These are phyloP conservation scores for Podospora conica DNA, from an alignment of 495 filamentous ascomycete species.

Conservation along the genomic window DNA sequence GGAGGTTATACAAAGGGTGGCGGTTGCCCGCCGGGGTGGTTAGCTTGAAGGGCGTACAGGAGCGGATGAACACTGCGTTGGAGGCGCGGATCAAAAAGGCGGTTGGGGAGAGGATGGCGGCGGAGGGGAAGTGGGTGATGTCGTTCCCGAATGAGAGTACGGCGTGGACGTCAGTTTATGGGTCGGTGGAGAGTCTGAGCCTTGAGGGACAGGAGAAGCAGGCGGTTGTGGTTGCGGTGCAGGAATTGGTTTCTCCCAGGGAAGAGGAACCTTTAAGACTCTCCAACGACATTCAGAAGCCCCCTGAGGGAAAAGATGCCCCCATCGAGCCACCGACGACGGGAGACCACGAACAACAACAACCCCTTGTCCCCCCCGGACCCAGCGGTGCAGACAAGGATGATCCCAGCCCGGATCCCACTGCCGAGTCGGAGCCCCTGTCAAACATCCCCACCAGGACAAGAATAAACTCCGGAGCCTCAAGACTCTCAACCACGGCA, in stretches of 20 bases:
- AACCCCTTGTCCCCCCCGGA: background rate
- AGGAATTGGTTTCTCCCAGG: background rate
- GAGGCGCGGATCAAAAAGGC: conserved; percentile 1
- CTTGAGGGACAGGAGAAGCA: background rate
- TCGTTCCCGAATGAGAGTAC: conserved; percentile 15
- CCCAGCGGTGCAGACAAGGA: background rate
- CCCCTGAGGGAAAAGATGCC: background rate
- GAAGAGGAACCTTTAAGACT: too few relatives aligned
- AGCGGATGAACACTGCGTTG: conserved; percentile 9
- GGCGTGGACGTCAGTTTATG: conserved; percentile 2
- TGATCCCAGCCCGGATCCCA: background rate
- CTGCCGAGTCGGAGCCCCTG: background rate
- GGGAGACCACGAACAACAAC: background rate
- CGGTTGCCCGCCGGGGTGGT: conserved; percentile 18
- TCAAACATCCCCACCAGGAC: background rate
- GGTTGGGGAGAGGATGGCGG: background rate
- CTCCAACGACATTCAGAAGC: too few relatives aligned
- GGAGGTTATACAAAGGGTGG: conserved; percentile 37
- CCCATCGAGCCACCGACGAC: background rate
- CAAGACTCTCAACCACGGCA: background rate
- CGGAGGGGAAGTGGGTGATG: background rate
- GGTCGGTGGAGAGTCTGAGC: conserved; percentile 2
- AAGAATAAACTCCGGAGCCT: background rate
- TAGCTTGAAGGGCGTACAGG: background rate
- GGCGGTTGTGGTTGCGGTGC: background rate